Evolutionary conservation across 805 yeast species (phyloP).

Genomic region (Candida vaughaniae): DNA sequence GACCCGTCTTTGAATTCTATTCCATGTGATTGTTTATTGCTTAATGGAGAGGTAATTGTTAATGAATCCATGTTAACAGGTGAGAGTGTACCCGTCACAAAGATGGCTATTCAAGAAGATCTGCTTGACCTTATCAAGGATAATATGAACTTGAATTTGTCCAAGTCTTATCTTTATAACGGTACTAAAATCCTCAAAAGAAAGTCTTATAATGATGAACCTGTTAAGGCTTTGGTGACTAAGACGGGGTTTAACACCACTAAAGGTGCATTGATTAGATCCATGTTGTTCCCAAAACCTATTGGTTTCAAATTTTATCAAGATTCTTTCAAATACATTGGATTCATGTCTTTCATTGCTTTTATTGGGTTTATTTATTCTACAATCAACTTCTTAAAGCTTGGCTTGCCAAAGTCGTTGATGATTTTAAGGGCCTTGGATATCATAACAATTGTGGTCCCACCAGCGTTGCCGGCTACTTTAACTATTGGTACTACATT

Average conservation of each 20-base stretch:
- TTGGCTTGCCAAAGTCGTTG: slow-evolving; percentile 66
- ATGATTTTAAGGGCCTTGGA: slow-evolving; percentile 90
- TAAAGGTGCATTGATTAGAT: slow-evolving; percentile 88
- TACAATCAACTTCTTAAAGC: slow-evolving; percentile 73
- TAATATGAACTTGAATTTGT: slow-evolving; percentile 61
- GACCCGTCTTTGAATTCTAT: slow-evolving; percentile 73
- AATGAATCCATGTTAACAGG: slow-evolving; percentile 98
- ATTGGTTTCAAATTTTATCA: slow-evolving; percentile 88
- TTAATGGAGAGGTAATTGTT: slow-evolving; percentile 93
- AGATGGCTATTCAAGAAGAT: slow-evolving; percentile 63
- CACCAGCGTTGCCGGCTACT: slow-evolving; percentile 98
- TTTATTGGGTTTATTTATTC: slow-evolving; percentile 79
- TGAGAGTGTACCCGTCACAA: slow-evolving; percentile 95
- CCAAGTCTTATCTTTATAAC: slow-evolving; percentile 75
- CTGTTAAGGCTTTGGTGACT: slow-evolving; percentile 83
- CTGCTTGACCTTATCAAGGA: slow-evolving; percentile 57
- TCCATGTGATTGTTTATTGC: slow-evolving; percentile 86
- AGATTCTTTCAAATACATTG: slow-evolving; percentile 95
- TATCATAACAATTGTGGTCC: slow-evolving; percentile 93
- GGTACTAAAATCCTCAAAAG: slow-evolving; percentile 90
- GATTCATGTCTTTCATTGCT: slow-evolving; percentile 89
- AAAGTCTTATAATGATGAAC: slow-evolving; percentile 66
- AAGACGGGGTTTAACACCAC: slow-evolving; percentile 94
- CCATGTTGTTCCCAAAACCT: slow-evolving; percentile 97
- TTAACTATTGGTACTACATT: slow-evolving; percentile 94